These are phyloP conservation scores for Mercurialis annua DNA, from an alignment of 345 rosid species.

Conservation along the genomic window DNA sequence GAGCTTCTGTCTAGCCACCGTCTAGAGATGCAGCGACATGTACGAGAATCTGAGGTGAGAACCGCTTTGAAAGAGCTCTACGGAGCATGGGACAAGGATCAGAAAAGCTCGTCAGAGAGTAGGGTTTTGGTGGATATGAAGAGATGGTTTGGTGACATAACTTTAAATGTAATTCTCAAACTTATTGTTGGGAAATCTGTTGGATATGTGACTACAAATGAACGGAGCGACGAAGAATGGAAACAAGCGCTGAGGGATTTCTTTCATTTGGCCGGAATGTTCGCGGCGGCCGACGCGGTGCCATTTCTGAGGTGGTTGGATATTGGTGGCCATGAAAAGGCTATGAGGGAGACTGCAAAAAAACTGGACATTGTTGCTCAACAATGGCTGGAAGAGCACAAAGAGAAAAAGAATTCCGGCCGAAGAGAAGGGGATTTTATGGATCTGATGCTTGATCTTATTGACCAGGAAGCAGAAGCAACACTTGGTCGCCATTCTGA, in stretches of 20 bases:
- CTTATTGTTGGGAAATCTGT: slow-evolving; percentile 22
- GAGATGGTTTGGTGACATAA: slow-evolving; percentile 27
- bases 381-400: neutral
- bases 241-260: neutral
- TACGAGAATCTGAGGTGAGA: no score
- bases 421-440: no score
- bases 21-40: no score
- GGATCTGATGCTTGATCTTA: no score
- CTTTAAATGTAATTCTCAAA: no score
- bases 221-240: neutral
- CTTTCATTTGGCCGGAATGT: neutral
- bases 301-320: slow-evolving; percentile 12
- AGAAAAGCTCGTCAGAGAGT: neutral
- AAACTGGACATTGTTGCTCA: neutral
- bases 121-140: slow-evolving; percentile 32
- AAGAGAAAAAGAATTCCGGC: neutral
- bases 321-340: neutral
- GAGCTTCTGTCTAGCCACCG: no score
- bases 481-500: slow-evolving; percentile 17
- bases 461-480: neutral
- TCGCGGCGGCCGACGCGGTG: neutral
- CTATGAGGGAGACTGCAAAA: neutral
- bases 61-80: slow-evolving; percentile 18
- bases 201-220: neutral
- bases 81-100: slow-evolving; percentile 5